Evolutionary conservation across 257 asterid species (phyloP).

Genomic region (Henckelia pumila): DNA sequence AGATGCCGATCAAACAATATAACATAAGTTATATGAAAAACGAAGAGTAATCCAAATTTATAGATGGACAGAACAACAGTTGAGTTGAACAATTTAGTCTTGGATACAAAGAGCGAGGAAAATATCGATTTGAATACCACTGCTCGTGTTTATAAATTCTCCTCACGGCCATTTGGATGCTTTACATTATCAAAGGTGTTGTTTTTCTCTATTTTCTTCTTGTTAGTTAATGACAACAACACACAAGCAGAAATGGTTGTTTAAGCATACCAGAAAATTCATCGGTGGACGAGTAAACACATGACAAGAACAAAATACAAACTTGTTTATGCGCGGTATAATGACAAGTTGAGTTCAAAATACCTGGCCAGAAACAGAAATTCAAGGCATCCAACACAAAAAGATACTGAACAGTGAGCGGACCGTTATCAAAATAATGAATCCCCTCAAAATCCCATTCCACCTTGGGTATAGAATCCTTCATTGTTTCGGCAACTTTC

Average conservation of each 20-base stretch:
- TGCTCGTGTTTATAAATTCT: neutral
- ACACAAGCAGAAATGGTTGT: neutral
- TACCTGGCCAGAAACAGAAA: slow-evolving; percentile 99
- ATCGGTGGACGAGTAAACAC: no score
- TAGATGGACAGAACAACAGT: neutral
- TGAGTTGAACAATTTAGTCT: neutral
- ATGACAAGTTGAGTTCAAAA: slow-evolving; percentile 1
- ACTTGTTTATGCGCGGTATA: neutral
- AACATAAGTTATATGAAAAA: neutral
- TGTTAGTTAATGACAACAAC: slow-evolving; percentile 1
- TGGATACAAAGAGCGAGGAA: neutral
- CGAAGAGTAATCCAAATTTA: no score
- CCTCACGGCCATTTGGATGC: slow-evolving; percentile 7
- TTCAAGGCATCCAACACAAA: slow-evolving; percentile 90
- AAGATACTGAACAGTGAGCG: slow-evolving; percentile 89
- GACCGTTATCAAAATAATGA: slow-evolving; percentile 88
- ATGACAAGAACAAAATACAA: neutral
- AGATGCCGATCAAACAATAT: neutral
- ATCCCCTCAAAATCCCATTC: slow-evolving; percentile 97
- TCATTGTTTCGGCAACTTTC: slow-evolving; percentile 59
- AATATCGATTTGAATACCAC: neutral
- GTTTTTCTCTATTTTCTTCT: neutral
- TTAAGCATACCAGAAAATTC: neutral
- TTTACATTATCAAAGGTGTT: neutral
- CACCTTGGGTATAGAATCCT: slow-evolving; percentile 76